A percentile compares a stretch with the other conserved stretches of the same genome.
These are phyloP conservation scores for Cardamine chenopodiifolia DNA, from an alignment of 345 rosid genomes.

Conservation along the genomic window DNA sequence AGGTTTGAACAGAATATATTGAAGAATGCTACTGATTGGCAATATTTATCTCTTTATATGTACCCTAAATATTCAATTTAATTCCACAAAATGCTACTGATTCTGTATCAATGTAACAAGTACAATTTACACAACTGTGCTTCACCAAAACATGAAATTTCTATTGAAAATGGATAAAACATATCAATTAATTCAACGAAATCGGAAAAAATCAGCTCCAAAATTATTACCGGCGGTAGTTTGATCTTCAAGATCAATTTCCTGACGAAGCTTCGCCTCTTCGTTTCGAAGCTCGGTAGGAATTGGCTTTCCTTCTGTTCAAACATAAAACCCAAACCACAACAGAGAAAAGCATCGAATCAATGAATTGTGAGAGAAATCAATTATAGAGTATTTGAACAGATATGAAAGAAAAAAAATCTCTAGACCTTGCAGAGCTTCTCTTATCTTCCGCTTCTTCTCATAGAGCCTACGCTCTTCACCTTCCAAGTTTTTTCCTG, in stretches of 20 bases:
- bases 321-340: slow-evolving; percentile 6
- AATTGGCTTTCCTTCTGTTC: slow-evolving; percentile 85
- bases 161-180: background rate
- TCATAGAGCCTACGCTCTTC: slow-evolving; percentile 75
- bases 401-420: background rate
- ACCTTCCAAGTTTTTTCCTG: slow-evolving; percentile 88
- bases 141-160: background rate
- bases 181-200: background rate
- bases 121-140: background rate
- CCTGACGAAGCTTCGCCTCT: slow-evolving; percentile 77
- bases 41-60: background rate
- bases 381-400: background rate
- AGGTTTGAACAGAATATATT: background rate
- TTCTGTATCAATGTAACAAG: background rate
- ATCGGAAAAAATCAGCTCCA: background rate
- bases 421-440: slow-evolving; percentile 75
- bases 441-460: slow-evolving; percentile 81
- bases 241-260: slow-evolving; percentile 86
- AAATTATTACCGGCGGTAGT: slow-evolving; percentile 58
- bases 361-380: background rate
- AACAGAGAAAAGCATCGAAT: background rate
- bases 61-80: background rate
- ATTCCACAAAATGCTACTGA: background rate
- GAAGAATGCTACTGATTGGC: background rate
- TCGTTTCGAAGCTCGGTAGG: slow-evolving; percentile 92